Evolutionary conservation across 345 rosid species (phyloP).

Genomic region (Alliaria petiolata): DNA sequence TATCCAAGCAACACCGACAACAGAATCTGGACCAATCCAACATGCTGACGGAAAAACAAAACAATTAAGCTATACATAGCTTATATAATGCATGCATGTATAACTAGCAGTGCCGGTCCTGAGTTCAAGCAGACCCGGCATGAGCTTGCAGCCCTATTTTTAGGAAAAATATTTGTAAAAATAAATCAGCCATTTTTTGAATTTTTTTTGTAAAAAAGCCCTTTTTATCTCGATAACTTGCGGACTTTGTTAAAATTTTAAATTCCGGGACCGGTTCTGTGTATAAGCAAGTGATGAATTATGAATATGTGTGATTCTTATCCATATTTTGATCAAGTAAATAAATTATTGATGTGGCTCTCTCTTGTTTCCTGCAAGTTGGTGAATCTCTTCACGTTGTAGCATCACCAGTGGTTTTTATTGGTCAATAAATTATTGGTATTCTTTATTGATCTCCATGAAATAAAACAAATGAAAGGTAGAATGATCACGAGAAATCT

Average conservation of each 20-base stretch:
- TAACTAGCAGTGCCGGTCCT: no score
- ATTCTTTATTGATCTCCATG: background rate
- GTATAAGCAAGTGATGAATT: background rate
- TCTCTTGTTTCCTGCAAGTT: constrained; percentile 5
- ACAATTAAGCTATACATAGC: background rate
- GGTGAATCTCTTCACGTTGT: background rate
- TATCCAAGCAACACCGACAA: background rate
- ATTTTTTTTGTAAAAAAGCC: no score
- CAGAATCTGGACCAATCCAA: background rate
- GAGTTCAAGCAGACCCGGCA: no score
- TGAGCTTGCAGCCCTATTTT: no score
- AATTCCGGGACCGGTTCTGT: no score
- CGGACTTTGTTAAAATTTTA: no score
- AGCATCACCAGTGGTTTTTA: background rate
- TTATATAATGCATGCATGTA: background rate
- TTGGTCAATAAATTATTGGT: background rate
- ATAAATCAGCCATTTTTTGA: no score
- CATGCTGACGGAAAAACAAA: background rate
- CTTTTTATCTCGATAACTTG: no score
- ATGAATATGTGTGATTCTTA: background rate
- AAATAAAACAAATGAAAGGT: background rate
- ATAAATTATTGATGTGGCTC: background rate
- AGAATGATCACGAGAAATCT: background rate
- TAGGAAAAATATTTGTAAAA: no score
- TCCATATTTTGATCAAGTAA: background rate